Evolutionary conservation across 768 basidiomycete species (phyloP), one percentile per base, ranked within the genome.

Genomic region (Boletus huronensis): DNA sequence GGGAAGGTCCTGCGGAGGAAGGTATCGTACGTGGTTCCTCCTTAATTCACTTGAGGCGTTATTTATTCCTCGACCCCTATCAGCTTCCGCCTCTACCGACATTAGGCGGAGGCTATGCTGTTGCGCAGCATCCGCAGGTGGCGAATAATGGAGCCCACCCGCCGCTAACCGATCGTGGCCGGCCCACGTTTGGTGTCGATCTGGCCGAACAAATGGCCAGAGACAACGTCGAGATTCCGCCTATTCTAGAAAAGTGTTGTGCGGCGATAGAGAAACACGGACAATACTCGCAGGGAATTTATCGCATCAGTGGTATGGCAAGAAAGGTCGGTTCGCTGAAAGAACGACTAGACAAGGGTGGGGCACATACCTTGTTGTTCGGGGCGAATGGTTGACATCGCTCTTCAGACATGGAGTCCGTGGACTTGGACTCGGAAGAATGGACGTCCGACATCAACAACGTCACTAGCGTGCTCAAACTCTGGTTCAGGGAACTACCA

Each of bases 401-500:
- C n/a, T 41, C 26, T 17, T 34, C 47, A 87, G 96, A 98, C 70
- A 72, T 98, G 44, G 90, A 97, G 17, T 78, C 84, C 1, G 90
- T 94, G 34, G 87, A 98, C 71, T 77, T 99, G 48, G 84, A 93
- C 67, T 78, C 86, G 6, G 83, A 89, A 5, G 96, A 98, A 69
- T 94, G 94, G 90, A 82, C 89, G 32, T 79, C 84, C 17, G 97
- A 99, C 69, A 94, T 98, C 73, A 98, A 96, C 75, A 93, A 91
- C 56, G 88, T 98, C 48, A 82, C 97, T n/a, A 90, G 93, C 53
- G 91, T 87, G 23, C 76, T 98, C 58, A 99, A 99, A 73, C 78
- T 94, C 64, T 99, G 97, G 95, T 79, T 99, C 64, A 81, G 97
- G 58, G 97, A 99, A 66, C 77, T 98, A 38, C 95, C 97, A 9